These are phyloP conservation scores for Plectosphaerella sp. DNA, from an alignment of 2,329 filamentous ascomycete genomes.

Conservation along the genomic window DNA sequence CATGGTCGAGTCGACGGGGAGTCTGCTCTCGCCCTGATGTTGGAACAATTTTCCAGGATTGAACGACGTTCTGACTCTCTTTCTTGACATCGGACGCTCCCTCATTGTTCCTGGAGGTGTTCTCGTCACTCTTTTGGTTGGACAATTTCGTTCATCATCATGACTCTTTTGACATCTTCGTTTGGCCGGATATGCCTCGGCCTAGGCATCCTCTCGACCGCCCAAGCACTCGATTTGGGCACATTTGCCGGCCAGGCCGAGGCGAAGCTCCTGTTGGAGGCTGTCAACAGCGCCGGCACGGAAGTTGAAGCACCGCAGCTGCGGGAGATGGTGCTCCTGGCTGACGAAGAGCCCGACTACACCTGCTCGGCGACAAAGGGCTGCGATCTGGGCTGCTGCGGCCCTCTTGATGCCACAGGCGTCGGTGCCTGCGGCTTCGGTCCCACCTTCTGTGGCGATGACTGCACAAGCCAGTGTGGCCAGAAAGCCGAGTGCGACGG, in stretches of 20 bases:
- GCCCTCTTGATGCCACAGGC: conserved; percentile 9
- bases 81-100: neutral
- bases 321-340: neutral
- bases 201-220: neutral
- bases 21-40: neutral
- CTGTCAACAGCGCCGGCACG: neutral
- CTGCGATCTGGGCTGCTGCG: conserved; percentile 15
- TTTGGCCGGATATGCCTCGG: neutral
- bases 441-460: conserved; percentile 18
- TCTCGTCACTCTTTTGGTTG: neutral
- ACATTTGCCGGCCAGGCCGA: neutral
- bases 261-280: neutral
- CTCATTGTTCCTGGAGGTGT: neutral
- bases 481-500: conserved; percentile 23
- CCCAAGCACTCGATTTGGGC: neutral
- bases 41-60: neutral
- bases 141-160: neutral
- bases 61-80: neutral
- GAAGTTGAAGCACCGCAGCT: no score
- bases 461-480: conserved; percentile 18
- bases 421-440: conserved; percentile 14
- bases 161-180: neutral
- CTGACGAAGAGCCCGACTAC: conserved; percentile 4
- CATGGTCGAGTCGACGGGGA: neutral
- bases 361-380: conserved; percentile 7